These are phyloP conservation scores for Cyberlindnera galapagoensis DNA, from an alignment of 805 yeast genomes.

Conservation along the genomic window DNA sequence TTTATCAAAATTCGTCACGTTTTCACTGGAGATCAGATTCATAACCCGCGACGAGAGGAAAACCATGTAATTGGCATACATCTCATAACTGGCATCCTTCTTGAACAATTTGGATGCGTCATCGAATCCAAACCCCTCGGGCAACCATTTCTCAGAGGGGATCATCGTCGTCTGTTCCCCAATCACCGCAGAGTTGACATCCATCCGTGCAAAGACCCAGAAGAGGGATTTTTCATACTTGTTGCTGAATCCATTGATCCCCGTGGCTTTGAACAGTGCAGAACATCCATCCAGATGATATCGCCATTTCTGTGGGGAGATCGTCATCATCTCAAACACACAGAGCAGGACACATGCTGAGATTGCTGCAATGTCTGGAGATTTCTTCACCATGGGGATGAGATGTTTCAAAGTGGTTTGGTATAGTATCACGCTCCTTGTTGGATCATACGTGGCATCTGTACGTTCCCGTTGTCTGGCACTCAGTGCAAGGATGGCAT, in stretches of 20 bases:
- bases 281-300: constrained; percentile 34
- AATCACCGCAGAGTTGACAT: constrained; percentile 31
- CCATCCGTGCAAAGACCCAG: constrained; percentile 40
- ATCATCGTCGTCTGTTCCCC: constrained; percentile 33
- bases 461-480: constrained; percentile 29
- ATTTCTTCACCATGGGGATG: constrained; percentile 30
- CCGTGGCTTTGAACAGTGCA: constrained; percentile 30
- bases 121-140: constrained; percentile 17
- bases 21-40: constrained; percentile 26
- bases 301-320: constrained; percentile 33
- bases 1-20: constrained; percentile 24
- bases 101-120: constrained; percentile 23
- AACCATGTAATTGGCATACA: constrained; percentile 36
- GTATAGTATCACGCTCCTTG: constrained; percentile 26
- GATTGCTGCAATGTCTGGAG: constrained; percentile 25
- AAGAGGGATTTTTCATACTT: constrained; percentile 32
- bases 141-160: constrained; percentile 31
- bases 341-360: constrained; percentile 35
- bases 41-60: constrained; percentile 32
- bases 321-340: constrained; percentile 37
- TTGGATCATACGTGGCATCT: constrained; percentile 21
- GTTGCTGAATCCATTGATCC: constrained; percentile 31
- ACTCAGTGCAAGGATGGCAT: constrained; percentile 28
- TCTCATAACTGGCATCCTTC: constrained; percentile 24
- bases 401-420: constrained; percentile 28